Evolutionary conservation across 2,329 filamentous ascomycete species (phyloP).

Genomic region (Sclerotinia trifoliorum): DNA sequence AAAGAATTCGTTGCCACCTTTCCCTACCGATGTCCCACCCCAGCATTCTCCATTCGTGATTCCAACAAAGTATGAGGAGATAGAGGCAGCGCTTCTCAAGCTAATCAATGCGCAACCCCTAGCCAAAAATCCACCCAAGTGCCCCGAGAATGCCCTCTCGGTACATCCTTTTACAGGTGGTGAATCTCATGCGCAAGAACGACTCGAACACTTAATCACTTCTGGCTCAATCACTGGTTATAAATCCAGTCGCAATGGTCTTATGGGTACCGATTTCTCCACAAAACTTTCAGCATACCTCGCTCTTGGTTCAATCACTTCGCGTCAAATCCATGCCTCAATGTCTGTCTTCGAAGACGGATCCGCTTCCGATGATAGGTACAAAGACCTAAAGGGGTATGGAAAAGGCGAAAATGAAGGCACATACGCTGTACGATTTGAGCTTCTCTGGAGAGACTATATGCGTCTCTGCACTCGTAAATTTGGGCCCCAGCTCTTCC

Average conservation of each 20-base stretch:
- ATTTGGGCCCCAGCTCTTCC: conserved; percentile 64
- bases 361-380: conserved; percentile 32
- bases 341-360: conserved; percentile 70
- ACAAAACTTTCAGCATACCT: conserved; percentile 76
- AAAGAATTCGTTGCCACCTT: conserved; percentile 53
- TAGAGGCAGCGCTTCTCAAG: conserved; percentile 55
- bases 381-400: conserved; percentile 46
- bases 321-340: conserved; percentile 68
- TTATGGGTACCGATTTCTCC: conserved; percentile 68
- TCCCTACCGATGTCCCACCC: conserved; percentile 55
- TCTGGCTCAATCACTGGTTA: conserved; percentile 62
- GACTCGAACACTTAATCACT: conserved; percentile 59
- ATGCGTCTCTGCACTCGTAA: conserved; percentile 75
- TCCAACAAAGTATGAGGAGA: conserved; percentile 52
- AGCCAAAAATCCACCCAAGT: conserved; percentile 51
- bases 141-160: conserved; percentile 54
- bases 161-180: conserved; percentile 69
- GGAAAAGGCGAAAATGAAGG: conserved; percentile 71
- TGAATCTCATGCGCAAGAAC: conserved; percentile 57
- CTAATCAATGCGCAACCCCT: conserved; percentile 54
- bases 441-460: conserved; percentile 78
- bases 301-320: conserved; percentile 69
- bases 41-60: conserved; percentile 64
- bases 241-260: conserved; percentile 68
- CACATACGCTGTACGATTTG: conserved; percentile 66